Evolutionary conservation across 2,329 filamentous ascomycete species (phyloP).

Genomic region (Clonostachys sp.): DNA sequence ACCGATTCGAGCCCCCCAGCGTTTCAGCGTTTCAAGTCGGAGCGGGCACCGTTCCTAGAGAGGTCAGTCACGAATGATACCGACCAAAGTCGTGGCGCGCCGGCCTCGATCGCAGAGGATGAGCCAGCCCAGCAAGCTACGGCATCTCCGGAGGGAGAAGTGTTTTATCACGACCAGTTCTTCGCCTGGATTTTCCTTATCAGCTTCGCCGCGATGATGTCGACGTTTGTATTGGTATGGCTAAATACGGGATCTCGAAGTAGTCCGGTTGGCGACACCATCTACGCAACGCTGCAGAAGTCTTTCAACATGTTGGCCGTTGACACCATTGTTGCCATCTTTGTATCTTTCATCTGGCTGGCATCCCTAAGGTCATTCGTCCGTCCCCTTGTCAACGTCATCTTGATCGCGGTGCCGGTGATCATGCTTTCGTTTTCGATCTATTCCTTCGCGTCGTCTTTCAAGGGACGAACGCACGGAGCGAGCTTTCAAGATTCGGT

Average conservation of each 20-base stretch:
- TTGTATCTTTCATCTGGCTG: conserved; percentile 88
- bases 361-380: conserved; percentile 85
- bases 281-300: conserved; percentile 82
- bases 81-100: conserved; percentile 33
- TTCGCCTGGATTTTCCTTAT: conserved; percentile 91
- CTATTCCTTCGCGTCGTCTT: conserved; percentile 88
- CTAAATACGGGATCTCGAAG: conserved; percentile 76
- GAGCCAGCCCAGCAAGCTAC: conserved; percentile 34
- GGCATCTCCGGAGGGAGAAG: conserved; percentile 50
- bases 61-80: conserved; percentile 37
- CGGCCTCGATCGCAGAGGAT: conserved; percentile 26
- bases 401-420: conserved; percentile 79
- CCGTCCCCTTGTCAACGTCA: conserved; percentile 72
- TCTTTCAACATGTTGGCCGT: conserved; percentile 87
- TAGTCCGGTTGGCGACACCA: conserved; percentile 80
- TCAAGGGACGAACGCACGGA: conserved; percentile 72
- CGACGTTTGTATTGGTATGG: conserved; percentile 85
- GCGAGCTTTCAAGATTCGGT: conserved; percentile 75
- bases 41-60: conserved; percentile 30
- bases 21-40: conserved; percentile 54
- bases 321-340: conserved; percentile 84
- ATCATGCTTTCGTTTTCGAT: conserved; percentile 86
- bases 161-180: conserved; percentile 81
- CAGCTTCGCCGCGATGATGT: conserved; percentile 75
- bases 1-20: conserved; percentile 52